Evolutionary conservation across 495 filamentous ascomycete genomes (phyloP), one percentile per base, ranked within the genome.

Genomic region (Xylaria castorea): DNA sequence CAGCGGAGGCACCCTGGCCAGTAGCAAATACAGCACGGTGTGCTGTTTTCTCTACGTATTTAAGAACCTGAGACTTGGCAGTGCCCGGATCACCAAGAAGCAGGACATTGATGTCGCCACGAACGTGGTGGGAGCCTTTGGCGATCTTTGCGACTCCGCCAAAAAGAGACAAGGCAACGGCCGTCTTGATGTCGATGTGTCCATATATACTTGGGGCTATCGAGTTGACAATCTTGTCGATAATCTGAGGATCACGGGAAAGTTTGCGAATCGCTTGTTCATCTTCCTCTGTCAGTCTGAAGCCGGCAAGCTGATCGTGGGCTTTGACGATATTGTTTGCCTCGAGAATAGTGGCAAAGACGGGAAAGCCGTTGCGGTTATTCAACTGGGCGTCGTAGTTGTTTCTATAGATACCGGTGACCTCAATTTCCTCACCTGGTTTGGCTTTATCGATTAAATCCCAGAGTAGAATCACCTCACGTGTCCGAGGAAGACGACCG

Each of bases 141-240:
- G 93, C 91, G 75, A 88, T 91, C 83, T 99, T 99, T 82, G 91
- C 91, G 18, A 98, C 96, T 76, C 97, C 97, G 62, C 95, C 95
- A 75, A 99, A 99, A 7, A 99, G 88, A 1, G 94, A 97, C 61
- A 98, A 89, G 0, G 97, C 95, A 53, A 98, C 89, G 40, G 96
- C 96, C 18, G 96, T 98, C 85, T 99, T 99, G 85, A 99, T 97
- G 78, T 99, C 96, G 42, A 88, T 91, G 76, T 99, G 96, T 14
- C 96, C 96, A 80, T 98, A 99, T 81, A 99, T 99, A 82, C 92
- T 95, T 0, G 97, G 97, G 5, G 96, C 97, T 71, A 99, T 95
- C 18, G 96, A 98, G 75, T 91, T 90, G 80, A 98, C 89, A 73
- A 99, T 91, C 84, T 97, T 97, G 80, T 99, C 94, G 5, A 98